phyloP scores from a whole-genome alignment of 192 early-diverging fungal genomes.

The Haplosporangium gracile region DNA sequence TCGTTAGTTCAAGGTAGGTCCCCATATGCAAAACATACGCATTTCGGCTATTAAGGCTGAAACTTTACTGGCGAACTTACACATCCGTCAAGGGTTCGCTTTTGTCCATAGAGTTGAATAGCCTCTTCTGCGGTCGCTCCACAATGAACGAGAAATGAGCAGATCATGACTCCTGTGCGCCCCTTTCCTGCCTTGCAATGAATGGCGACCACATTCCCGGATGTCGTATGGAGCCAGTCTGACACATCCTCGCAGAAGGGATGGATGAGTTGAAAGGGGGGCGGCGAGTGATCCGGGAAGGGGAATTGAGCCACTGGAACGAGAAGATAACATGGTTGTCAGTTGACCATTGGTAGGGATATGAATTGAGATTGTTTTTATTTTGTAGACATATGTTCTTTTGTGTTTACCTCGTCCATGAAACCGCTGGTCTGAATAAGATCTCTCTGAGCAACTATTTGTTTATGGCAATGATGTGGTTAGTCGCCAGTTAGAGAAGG shows the following conservation, averaged over 20 bases:
- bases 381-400: not conserved
- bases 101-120: conserved; percentile 60
- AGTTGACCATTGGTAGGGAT: not conserved
- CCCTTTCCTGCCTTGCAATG: conserved; percentile 81
- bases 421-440: conserved; percentile 62
- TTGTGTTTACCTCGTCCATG: conserved; percentile 55
- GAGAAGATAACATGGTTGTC: not conserved
- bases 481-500: not conserved
- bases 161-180: conserved; percentile 70
- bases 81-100: conserved; percentile 60
- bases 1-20: too few species aligned
- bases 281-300: conserved; percentile 69
- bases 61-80: conserved; percentile 28
- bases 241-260: conserved; percentile 65
- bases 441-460: conserved; percentile 65
- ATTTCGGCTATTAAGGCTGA: not conserved
- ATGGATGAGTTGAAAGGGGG: conserved; percentile 62
- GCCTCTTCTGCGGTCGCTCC: conserved; percentile 55
- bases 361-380: not conserved
- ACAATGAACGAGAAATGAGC: conserved; percentile 60
- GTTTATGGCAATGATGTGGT: not conserved
- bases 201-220: conserved; percentile 64
- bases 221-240: conserved; percentile 56
- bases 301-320: conserved; percentile 61
- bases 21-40: too few species aligned